These are phyloP conservation scores for Schizochytrium sp. DNA, from an alignment of 108 stramenopile species.

Conservation along the genomic window DNA sequence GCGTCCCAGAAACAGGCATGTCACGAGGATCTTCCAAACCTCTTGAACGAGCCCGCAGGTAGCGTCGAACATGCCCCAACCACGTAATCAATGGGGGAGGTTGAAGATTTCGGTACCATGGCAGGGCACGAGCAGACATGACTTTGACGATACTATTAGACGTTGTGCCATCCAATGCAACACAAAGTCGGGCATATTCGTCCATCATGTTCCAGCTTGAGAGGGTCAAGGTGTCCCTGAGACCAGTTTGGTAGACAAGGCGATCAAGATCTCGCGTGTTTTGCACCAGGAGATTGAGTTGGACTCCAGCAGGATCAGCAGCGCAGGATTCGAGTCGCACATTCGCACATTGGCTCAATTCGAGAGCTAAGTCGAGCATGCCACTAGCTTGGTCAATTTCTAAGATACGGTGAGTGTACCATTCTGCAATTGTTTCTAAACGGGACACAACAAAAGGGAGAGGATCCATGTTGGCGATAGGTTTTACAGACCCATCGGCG, in stretches of 20 bases:
- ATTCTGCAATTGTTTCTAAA: background rate
- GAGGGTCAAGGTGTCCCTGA: constrained; percentile 3
- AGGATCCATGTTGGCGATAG: background rate
- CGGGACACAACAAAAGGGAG: background rate
- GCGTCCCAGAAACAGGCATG: background rate
- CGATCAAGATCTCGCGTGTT: background rate
- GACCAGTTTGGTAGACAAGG: background rate
- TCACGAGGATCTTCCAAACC: constrained; percentile 40
- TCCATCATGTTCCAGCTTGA: background rate
- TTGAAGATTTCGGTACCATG: background rate
- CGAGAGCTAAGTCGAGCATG: constrained; percentile 25
- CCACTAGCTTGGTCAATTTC: constrained; percentile 41
- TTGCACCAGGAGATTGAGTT: background rate
- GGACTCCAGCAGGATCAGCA: background rate
- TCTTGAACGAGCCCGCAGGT: background rate
- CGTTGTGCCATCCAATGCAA: background rate
- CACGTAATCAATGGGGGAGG: background rate
- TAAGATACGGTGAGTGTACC: background rate
- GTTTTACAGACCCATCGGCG: background rate
- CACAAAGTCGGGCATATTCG: constrained; percentile 23
- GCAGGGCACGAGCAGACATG: constrained; percentile 7
- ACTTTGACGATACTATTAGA: background rate
- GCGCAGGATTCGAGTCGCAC: background rate
- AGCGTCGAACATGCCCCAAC: constrained; percentile 13
- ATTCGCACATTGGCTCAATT: background rate